These are phyloP conservation scores for Fusarium devonianum DNA, from an alignment of 2,329 filamentous ascomycete genomes.

Conservation along the genomic window DNA sequence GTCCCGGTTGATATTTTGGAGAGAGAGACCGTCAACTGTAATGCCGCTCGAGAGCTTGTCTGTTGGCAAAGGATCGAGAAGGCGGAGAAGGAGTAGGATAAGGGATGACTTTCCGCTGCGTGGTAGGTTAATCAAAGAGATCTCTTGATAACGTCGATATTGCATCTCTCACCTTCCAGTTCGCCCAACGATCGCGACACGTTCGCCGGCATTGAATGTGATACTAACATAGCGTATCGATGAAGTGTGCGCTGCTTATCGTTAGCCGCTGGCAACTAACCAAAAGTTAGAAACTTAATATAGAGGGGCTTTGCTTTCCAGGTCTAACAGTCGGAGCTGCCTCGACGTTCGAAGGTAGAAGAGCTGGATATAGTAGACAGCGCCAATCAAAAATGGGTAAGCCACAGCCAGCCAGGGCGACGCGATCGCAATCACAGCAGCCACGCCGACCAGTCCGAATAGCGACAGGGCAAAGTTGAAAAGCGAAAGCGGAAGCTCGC, in stretches of 20 bases:
- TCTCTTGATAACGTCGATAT: neutral
- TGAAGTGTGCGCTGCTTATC: slow-evolving; percentile 51
- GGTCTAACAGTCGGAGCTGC: slow-evolving; percentile 64
- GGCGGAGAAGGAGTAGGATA: slow-evolving; percentile 48
- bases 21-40: slow-evolving; percentile 51
- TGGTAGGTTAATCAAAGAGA: neutral
- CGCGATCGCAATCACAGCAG: slow-evolving; percentile 43
- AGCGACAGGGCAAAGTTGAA: slow-evolving; percentile 23
- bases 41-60: slow-evolving; percentile 31
- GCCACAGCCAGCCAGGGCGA: slow-evolving; percentile 54
- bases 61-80: slow-evolving; percentile 47
- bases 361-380: slow-evolving; percentile 59
- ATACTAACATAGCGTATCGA: slow-evolving; percentile 54
- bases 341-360: slow-evolving; percentile 66
- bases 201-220: slow-evolving; percentile 1
- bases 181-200: slow-evolving; percentile 10
- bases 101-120: slow-evolving; percentile 53
- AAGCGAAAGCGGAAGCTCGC: slow-evolving; percentile 43
- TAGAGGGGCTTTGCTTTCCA: slow-evolving; percentile 64
- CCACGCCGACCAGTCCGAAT: slow-evolving; percentile 1
- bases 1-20: slow-evolving; percentile 48
- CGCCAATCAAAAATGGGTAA: slow-evolving; percentile 55
- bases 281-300: slow-evolving; percentile 45
- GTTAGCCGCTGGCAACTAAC: neutral
- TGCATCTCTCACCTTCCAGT: slow-evolving; percentile 12